These are phyloP conservation scores for Podaxis sp. DNA, from an alignment of 768 basidiomycete species.

Conservation along the genomic window DNA sequence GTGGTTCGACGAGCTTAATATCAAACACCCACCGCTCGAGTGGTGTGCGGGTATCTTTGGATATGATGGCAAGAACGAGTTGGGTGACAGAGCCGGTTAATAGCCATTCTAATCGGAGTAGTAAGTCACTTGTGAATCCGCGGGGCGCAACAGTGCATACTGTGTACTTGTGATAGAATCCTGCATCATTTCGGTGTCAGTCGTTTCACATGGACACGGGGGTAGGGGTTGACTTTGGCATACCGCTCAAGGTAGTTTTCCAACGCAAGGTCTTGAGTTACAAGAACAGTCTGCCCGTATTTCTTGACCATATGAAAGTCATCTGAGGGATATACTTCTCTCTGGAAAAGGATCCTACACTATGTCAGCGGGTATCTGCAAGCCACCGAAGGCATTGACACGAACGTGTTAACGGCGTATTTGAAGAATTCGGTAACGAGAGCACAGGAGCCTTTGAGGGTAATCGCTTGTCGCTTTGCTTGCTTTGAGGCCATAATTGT, in stretches of 20 bases:
- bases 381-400: conserved; percentile 16
- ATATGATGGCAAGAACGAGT: conserved; percentile 93
- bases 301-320: conserved; percentile 99
- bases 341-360: conserved; percentile 88
- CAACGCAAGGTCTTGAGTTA: conserved; percentile 89
- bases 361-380: conserved; percentile 13
- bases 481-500: conserved; percentile 43
- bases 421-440: conserved; percentile 99
- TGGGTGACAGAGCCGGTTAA: conserved; percentile 90
- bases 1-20: conserved; percentile 75
- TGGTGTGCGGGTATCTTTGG: conserved; percentile 87
- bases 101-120: conserved; percentile 74
- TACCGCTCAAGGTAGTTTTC: conserved; percentile 92
- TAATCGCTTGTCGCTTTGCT: conserved; percentile 74
- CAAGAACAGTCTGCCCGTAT: conserved; percentile 93
- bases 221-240: conserved; percentile 13
- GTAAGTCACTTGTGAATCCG: background rate
- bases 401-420: conserved; percentile 96
- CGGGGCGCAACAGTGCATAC: conserved; percentile 44
- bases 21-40: conserved; percentile 99
- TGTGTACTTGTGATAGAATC: conserved; percentile 89
- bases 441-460: conserved; percentile 91
- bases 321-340: conserved; percentile 95
- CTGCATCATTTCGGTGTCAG: conserved; percentile 36
- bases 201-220: background rate